These are phyloP conservation scores for Trichomonas vaginalis DNA, from an alignment of 208 protist genomes.

Conservation along the genomic window DNA sequence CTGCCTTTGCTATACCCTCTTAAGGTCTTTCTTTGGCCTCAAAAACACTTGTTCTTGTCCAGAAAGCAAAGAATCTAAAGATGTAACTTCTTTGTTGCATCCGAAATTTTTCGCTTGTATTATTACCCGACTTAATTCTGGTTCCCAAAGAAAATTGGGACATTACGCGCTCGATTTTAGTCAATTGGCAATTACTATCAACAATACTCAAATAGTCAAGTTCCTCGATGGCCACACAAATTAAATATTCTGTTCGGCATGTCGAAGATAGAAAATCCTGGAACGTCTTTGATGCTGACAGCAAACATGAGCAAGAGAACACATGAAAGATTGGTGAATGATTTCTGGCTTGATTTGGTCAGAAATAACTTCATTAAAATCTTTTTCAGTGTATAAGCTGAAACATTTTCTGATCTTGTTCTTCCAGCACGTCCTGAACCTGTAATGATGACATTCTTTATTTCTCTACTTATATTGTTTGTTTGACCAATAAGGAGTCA, in stretches of 20 bases:
- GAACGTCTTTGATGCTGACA: neutral
- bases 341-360: slow-evolving; percentile 65
- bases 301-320: slow-evolving; percentile 58
- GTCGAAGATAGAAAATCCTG: neutral
- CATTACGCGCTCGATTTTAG: neutral
- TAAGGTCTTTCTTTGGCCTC: neutral
- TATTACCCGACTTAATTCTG: neutral
- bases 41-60: neutral
- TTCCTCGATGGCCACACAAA: neutral
- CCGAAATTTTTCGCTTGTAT: neutral
- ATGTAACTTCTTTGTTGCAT: neutral
- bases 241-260: neutral
- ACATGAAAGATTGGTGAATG: slow-evolving; percentile 52
- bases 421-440: slow-evolving; percentile 37
- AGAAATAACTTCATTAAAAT: slow-evolving; percentile 43
- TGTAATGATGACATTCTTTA: slow-evolving; percentile 4
- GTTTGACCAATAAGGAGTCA: slow-evolving; percentile 57
- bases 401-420: slow-evolving; percentile 30
- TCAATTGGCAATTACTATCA: neutral
- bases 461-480: neutral
- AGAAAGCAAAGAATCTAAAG: neutral
- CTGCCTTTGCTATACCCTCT: neutral
- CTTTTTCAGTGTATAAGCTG: slow-evolving; percentile 34
- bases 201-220: neutral
- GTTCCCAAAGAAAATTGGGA: neutral